Conservation (phyloP, 148 eudicot genomes). For the Chenopodium album region DNA sequence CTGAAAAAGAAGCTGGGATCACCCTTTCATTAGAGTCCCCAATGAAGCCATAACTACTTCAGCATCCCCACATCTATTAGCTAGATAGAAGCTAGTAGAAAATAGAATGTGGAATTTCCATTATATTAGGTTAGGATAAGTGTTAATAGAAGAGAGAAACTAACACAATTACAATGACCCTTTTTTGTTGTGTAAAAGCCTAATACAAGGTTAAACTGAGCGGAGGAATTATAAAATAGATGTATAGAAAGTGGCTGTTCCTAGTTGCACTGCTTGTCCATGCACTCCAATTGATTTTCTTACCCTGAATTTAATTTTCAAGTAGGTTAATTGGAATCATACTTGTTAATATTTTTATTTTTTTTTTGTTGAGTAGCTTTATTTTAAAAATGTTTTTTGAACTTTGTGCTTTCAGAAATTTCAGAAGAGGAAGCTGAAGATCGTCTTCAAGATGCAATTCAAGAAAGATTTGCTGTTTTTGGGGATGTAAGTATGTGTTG, state of each 20-base stretch:
- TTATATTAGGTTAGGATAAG: background rate
- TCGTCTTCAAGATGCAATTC: constrained; percentile 88
- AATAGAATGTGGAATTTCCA: background rate
- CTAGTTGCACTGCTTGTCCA: background rate
- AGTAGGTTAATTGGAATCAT: background rate
- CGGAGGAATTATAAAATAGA: background rate
- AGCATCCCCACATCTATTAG: background rate
- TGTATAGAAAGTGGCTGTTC: background rate
- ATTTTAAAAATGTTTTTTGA: constrained; percentile 9
- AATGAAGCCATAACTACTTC: background rate
- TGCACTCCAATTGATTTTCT: background rate
- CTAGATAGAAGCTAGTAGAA: background rate
- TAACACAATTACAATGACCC: background rate
- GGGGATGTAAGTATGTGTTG: constrained; percentile 61
- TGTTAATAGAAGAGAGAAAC: background rate
- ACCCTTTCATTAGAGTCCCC: background rate
- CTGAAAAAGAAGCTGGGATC: background rate
- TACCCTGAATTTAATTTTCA: background rate
- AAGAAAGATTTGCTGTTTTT: constrained; percentile 85
- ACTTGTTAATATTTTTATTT: background rate
- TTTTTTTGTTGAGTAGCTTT: background rate
- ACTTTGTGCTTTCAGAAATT: constrained; percentile 56
- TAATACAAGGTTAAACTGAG: background rate
- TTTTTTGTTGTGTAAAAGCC: background rate
- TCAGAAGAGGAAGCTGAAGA: constrained; percentile 98